Conservation (phyloP, 2,329 filamentous ascomycete genomes). For the Hypoxylon rubiginosum region DNA sequence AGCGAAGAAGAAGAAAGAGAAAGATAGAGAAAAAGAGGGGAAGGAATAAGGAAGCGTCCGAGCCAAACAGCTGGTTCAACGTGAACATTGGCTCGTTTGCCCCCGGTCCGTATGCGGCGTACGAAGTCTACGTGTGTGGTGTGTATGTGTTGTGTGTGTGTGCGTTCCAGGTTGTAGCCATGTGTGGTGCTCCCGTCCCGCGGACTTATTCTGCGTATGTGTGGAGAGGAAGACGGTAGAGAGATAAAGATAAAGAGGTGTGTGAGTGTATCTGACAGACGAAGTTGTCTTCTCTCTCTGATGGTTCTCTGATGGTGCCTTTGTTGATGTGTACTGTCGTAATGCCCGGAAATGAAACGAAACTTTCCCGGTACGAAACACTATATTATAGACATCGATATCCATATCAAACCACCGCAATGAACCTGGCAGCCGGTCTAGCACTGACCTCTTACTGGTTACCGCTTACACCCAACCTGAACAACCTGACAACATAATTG, state of each 20-base stretch:
- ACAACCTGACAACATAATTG: conserved; percentile 36
- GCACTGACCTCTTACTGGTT: conserved; percentile 40
- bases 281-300: conserved; percentile 8
- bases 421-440: conserved; percentile 34
- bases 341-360: conserved; percentile 41
- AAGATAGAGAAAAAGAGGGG: conserved; percentile 23
- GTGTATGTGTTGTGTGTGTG: conserved; percentile 3
- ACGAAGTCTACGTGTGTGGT: conserved; percentile 14
- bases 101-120: conserved; percentile 22
- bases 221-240: conserved; percentile 7
- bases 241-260: conserved; percentile 6
- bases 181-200: conserved; percentile 22
- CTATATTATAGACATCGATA: conserved; percentile 44
- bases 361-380: conserved; percentile 38
- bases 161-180: conserved; percentile 3
- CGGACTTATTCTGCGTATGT: conserved; percentile 20
- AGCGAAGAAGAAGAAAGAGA: conserved; percentile 15
- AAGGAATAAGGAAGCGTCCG: conserved; percentile 22
- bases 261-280: conserved; percentile 21
- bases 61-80: conserved; percentile 22
- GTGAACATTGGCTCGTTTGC: conserved; percentile 32
- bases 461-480: conserved; percentile 32
- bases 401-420: conserved; percentile 38
- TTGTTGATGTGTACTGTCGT: conserved; percentile 42
- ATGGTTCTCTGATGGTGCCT: conserved; percentile 22